These are phyloP conservation scores for Phialocephala subalpina DNA, from an alignment of 2,329 filamentous ascomycete species.

Conservation along the genomic window DNA sequence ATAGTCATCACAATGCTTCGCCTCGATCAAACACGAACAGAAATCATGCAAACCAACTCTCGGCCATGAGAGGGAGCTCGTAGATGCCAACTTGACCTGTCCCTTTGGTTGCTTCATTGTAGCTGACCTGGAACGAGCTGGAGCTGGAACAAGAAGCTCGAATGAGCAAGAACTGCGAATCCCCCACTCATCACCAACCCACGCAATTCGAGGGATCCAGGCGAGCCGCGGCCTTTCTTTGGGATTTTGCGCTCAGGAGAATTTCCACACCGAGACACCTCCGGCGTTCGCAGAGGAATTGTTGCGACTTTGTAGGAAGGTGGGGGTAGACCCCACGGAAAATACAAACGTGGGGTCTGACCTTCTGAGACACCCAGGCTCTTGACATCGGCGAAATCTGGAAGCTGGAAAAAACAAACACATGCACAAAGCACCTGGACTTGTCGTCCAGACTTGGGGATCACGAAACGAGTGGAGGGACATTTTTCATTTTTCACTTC, in stretches of 20 bases:
- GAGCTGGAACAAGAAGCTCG: conserved; percentile 3
- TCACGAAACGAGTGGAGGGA: conserved; percentile 6
- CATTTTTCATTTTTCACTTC: background rate
- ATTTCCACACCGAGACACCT: background rate
- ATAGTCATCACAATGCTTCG: conserved; percentile 9
- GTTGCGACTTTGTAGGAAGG: background rate
- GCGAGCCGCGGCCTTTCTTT: conserved; percentile 5
- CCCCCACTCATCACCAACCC: background rate
- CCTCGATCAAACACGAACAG: conserved; percentile 5
- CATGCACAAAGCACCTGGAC: conserved; percentile 5
- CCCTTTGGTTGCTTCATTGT: background rate
- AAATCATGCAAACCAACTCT: conserved; percentile 4
- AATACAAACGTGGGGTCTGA: background rate
- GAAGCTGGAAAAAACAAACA: background rate
- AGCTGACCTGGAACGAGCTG: conserved; percentile 2
- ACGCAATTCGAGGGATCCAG: background rate
- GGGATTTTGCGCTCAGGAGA: background rate
- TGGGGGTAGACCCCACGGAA: conserved; percentile 3
- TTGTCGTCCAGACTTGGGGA: conserved; percentile 9
- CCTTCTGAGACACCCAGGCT: no score
- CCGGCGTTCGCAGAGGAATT: conserved; percentile 1
- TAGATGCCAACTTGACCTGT: conserved; percentile 2
- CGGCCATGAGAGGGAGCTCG: background rate
- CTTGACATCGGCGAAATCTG: background rate
- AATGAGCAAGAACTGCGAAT: background rate